These are phyloP conservation scores for Lactarius hengduanensis DNA, from an alignment of 768 basidiomycete genomes.

Conservation along the genomic window DNA sequence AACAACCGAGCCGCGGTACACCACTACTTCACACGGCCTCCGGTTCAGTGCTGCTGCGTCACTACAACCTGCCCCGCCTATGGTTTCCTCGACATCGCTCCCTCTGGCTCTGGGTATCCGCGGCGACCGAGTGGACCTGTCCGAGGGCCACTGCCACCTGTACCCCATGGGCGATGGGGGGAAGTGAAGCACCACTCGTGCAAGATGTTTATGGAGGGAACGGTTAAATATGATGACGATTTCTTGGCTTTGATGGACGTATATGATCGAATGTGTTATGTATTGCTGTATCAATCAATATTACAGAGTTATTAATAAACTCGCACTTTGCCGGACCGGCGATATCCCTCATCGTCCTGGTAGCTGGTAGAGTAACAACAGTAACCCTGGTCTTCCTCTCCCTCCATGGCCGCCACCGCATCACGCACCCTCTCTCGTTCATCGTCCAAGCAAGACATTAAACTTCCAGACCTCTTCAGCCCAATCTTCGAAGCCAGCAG, in stretches of 20 bases:
- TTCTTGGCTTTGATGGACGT: not conserved
- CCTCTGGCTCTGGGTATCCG: not conserved
- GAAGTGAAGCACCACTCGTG: slow-evolving; percentile 18
- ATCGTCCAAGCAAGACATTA: slow-evolving; percentile 29
- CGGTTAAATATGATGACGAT: not conserved
- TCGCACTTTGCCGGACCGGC: slow-evolving; percentile 17
- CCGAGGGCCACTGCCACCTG: slow-evolving; percentile 16
- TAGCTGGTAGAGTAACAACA: not conserved
- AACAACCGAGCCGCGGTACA: slow-evolving; percentile 1
- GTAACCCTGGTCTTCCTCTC: not conserved
- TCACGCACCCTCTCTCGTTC: slow-evolving; percentile 27
- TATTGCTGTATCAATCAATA: not conserved
- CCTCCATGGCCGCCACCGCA: slow-evolving; percentile 20
- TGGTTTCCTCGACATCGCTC: not conserved
- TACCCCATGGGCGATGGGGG: slow-evolving; percentile 15
- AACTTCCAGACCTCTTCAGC: slow-evolving; percentile 26
- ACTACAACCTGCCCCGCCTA: not conserved
- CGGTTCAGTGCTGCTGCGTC: not conserved
- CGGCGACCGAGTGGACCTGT: not conserved
- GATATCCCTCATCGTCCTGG: slow-evolving; percentile 1
- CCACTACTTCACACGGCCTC: not conserved
- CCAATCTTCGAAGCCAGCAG: slow-evolving; percentile 45
- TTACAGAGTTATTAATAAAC: not conserved
- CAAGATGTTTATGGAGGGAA: slow-evolving; percentile 19
- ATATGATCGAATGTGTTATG: not conserved